Percentiles rank a stretch among this genome's conserved stretches.
These are phyloP conservation scores for Chlorella sp. DNA, from an alignment of 139 green algal genomes.

Conservation along the genomic window DNA sequence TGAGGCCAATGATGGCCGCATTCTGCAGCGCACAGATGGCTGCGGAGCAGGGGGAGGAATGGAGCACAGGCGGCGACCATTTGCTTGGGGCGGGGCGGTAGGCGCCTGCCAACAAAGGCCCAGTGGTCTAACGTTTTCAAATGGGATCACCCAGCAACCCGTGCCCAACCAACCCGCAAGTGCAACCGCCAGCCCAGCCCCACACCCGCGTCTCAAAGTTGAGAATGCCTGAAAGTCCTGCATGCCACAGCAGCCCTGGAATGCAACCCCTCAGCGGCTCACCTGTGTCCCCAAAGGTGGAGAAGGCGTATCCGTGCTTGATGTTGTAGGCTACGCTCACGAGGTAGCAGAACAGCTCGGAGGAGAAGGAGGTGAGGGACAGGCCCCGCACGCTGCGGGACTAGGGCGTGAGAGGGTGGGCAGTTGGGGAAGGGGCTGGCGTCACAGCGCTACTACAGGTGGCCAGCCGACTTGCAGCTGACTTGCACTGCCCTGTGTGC, in stretches of 20 bases:
- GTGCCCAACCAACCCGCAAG: no score
- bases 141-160: no score
- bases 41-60: background rate
- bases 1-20: slow-evolving; percentile 64
- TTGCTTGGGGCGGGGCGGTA: no score
- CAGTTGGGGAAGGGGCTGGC: background rate
- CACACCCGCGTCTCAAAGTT: no score
- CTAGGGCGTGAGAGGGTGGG: background rate
- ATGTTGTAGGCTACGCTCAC: slow-evolving; percentile 70
- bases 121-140: no score
- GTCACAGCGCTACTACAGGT: background rate
- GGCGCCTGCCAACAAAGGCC: no score
- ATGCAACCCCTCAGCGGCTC: background rate
- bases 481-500: background rate
- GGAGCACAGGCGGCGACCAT: background rate
- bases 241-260: no score
- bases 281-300: slow-evolving; percentile 14
- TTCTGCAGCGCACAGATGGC: slow-evolving; percentile 74
- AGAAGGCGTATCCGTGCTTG: slow-evolving; percentile 16
- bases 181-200: no score
- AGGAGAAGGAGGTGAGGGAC: slow-evolving; percentile 60
- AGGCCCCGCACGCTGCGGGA: slow-evolving; percentile 65
- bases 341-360: slow-evolving; percentile 75
- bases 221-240: no score
- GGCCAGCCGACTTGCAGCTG: no score